Evolutionary conservation across 2,329 filamentous ascomycete species (phyloP).

Genomic region (Aspergillus texensis): DNA sequence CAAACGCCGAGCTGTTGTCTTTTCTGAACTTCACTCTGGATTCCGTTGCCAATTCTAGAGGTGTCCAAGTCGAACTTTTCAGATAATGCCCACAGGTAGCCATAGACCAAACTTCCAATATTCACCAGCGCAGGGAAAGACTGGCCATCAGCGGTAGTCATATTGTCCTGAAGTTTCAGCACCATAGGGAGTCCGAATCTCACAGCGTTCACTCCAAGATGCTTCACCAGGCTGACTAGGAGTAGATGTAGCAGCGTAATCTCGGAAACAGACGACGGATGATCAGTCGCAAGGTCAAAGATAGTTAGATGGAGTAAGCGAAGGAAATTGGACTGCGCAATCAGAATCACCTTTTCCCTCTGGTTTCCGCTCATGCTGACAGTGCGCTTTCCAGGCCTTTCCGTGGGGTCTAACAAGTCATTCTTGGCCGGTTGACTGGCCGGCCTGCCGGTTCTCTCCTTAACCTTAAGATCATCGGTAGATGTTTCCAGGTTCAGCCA

Average conservation of each 20-base stretch:
- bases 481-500: constrained; percentile 85
- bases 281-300: constrained; percentile 84
- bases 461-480: constrained; percentile 63
- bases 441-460: constrained; percentile 58
- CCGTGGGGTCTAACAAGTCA: constrained; percentile 40
- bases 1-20: constrained; percentile 76
- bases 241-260: constrained; percentile 77
- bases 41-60: constrained; percentile 67
- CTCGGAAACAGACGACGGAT: constrained; percentile 71
- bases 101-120: constrained; percentile 81
- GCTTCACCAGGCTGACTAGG: constrained; percentile 71
- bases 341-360: constrained; percentile 59
- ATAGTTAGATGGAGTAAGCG: constrained; percentile 80
- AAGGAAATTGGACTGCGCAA: constrained; percentile 70
- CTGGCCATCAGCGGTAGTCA: constrained; percentile 44
- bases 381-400: constrained; percentile 60
- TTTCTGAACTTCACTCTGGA: constrained; percentile 75
- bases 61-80: constrained; percentile 77
- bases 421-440: constrained; percentile 48
- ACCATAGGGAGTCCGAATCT: constrained; percentile 85
- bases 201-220: constrained; percentile 79
- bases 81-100: constrained; percentile 80
- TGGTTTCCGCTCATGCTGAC: constrained; percentile 66
- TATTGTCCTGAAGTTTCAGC: constrained; percentile 82
- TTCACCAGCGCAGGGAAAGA: constrained; percentile 71